These are phyloP conservation scores for Trichoderma koningiopsis DNA, from an alignment of 2,329 filamentous ascomycete species.

Conservation along the genomic window DNA sequence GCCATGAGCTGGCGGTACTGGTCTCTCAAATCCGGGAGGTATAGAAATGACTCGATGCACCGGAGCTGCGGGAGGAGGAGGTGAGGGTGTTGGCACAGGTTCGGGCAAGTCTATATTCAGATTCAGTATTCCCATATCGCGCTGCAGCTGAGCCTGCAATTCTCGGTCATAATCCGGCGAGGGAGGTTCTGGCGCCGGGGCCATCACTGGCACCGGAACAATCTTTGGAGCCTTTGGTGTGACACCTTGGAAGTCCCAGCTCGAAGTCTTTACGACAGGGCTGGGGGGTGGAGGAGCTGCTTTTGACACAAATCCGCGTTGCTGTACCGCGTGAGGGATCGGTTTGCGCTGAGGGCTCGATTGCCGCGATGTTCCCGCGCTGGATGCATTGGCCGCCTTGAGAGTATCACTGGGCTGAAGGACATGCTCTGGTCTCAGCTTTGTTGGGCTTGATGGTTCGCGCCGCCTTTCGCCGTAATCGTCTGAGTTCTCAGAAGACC, in stretches of 20 bases:
- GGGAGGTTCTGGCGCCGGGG: constrained; percentile 49
- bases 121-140: constrained; percentile 61
- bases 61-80: constrained; percentile 15
- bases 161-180: constrained; percentile 63
- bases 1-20: constrained; percentile 41
- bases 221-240: constrained; percentile 51
- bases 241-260: constrained; percentile 41
- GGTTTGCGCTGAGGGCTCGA: constrained; percentile 63
- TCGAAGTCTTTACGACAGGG: constrained; percentile 38
- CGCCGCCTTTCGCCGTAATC: constrained; percentile 57
- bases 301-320: constrained; percentile 49
- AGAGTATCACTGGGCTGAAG: constrained; percentile 56
- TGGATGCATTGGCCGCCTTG: constrained; percentile 51
- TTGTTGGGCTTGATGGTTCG: constrained; percentile 53
- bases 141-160: constrained; percentile 64
- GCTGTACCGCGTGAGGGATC: constrained; percentile 38
- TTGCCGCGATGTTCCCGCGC: constrained; percentile 55
- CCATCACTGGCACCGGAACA: constrained; percentile 40
- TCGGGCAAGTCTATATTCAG: constrained; percentile 38
- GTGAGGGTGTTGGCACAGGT: constrained; percentile 14
- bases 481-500: constrained; percentile 50
- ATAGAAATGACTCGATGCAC: constrained; percentile 28
- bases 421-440: constrained; percentile 49
- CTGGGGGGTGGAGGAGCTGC: constrained; percentile 61
- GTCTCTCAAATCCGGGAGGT: constrained; percentile 32